Percentiles rank a stretch among this genome's conserved stretches.
Evolutionary conservation across 2,329 filamentous ascomycete species (phyloP).

Genomic region (Fusarium graminum): DNA sequence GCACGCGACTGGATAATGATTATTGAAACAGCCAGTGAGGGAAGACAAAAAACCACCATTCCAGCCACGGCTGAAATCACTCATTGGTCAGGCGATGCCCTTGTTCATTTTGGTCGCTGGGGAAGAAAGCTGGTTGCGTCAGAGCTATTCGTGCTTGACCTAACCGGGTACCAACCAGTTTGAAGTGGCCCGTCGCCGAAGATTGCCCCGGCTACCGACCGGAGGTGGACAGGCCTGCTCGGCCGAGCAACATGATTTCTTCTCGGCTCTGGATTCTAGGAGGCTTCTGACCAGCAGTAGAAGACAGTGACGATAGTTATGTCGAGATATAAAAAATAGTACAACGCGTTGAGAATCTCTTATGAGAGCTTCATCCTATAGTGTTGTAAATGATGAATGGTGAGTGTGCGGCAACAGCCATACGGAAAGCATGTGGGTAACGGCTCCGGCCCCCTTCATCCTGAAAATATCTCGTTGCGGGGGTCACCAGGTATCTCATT

Average conservation of each 20-base stretch:
- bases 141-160: slow-evolving; percentile 32
- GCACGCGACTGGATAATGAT: slow-evolving; percentile 18
- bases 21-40: slow-evolving; percentile 26
- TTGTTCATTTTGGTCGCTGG: slow-evolving; percentile 15
- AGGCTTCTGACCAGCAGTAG: slow-evolving; percentile 1
- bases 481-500: slow-evolving; percentile 2
- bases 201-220: slow-evolving; percentile 48
- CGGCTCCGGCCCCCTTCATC: slow-evolving; percentile 5
- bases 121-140: slow-evolving; percentile 43
- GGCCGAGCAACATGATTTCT: slow-evolving; percentile 43
- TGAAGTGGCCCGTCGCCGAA: slow-evolving; percentile 43
- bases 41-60: slow-evolving; percentile 38
- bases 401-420: not conserved
- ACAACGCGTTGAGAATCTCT: too few relatives aligned
- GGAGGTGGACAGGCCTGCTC: slow-evolving; percentile 45
- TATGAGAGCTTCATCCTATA: not conserved
- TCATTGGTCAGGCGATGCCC: slow-evolving; percentile 32
- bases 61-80: slow-evolving; percentile 30
- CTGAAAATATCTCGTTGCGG: slow-evolving; percentile 8
- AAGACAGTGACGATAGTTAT: not conserved
- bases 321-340: not conserved
- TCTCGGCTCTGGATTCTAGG: slow-evolving; percentile 33
- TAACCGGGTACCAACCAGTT: slow-evolving; percentile 26
- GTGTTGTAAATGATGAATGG: not conserved
- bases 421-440: slow-evolving; percentile 26